Evolutionary conservation across 1,284 basidiomycete genomes (phyloP), one percentile per base, ranked within the genome.

Genomic region (Boletus austroedulis): DNA sequence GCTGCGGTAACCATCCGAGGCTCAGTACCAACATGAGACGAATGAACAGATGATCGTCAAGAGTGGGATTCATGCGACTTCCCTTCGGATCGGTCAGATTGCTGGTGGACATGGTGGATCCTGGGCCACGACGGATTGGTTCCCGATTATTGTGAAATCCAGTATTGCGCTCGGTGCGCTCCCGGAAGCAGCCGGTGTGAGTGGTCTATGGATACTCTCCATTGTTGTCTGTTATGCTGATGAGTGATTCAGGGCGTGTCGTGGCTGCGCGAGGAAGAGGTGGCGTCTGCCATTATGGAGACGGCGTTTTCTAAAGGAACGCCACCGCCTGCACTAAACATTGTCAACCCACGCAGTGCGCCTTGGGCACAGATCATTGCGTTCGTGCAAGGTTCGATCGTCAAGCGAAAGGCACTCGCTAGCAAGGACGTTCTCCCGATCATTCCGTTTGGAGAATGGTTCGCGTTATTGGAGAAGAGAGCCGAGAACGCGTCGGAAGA

Each of bases 21-120:
- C 5, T 15, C 3, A 17, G 24, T 40, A 11, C 23, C 8, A 10
- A 26, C 26, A 5, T 52, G 43, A 64, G n/a, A 6, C 3, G 10
- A 4, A 29, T 45, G 5, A 7, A 36, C 24, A 62, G 71, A 58
- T 73, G 2, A 64, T 76, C 26, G 59, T 61, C 4, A 48, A 60
- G 56, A 62, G 64, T 26, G 65, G 69, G 6, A 45, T 74, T 11
- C 57, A 58, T 5, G 58, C 54, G 5, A 68, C 66, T 0, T 65
- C 68, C 2, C 52, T 75, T 21, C 62, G 73, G 2, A 64, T 73
- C 44, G 72, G 72, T 8, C 73, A 75, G 50, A 67, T 74, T 2
- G 58, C 64, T 3, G 73, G 71, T n/a, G 64, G 64, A 12, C 56
- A 53, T 1, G 61, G 60, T 15, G 73, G 73, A 24, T 64, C 65